A percentile compares a stretch with the other conserved stretches of the same genome.
Conservation (phyloP, 228 moss, liverwort and hornwort genomes). For the Sphagnum magellanicum region DNA sequence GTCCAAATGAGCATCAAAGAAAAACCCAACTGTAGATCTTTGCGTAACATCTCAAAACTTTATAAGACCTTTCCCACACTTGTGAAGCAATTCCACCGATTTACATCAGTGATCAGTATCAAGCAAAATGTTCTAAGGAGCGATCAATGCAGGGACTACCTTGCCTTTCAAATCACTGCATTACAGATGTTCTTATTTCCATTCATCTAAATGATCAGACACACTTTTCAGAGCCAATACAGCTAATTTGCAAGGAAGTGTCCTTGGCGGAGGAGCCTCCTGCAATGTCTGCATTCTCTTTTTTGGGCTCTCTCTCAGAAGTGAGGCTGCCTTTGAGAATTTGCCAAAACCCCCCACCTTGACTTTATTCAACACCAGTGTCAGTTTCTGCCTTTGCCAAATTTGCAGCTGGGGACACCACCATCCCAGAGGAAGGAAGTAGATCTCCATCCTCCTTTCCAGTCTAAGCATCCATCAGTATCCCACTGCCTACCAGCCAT, state of each 20-base stretch:
- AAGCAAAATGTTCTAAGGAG: slow-evolving; percentile 51
- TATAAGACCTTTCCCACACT: background rate
- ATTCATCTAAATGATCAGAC: background rate
- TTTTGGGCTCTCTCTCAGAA: slow-evolving; percentile 11
- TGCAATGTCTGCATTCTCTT: slow-evolving; percentile 8
- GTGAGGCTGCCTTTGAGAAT: slow-evolving; percentile 12
- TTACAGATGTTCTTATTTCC: slow-evolving; percentile 12
- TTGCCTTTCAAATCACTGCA: slow-evolving; percentile 15
- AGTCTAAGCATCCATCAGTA: slow-evolving; percentile 53
- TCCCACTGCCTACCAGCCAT: background rate
- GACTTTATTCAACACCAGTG: slow-evolving; percentile 17
- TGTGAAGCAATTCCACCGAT: background rate
- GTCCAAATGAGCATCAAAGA: slow-evolving; percentile 46
- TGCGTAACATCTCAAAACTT: background rate
- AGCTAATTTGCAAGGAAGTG: slow-evolving; percentile 2
- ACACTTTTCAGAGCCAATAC: background rate
- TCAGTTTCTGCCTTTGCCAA: slow-evolving; percentile 23
- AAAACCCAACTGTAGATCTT: slow-evolving; percentile 49
- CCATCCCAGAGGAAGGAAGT: slow-evolving; percentile 51
- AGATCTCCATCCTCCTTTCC: slow-evolving; percentile 88
- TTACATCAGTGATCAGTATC: slow-evolving; percentile 69
- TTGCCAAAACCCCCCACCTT: slow-evolving; percentile 23
- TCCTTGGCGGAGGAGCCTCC: slow-evolving; percentile 19
- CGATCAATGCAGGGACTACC: slow-evolving; percentile 21
- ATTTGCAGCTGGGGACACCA: slow-evolving; percentile 21